phyloP scores from a whole-genome alignment of 345 rosid genomes.

The Dipteronia dyeriana region DNA sequence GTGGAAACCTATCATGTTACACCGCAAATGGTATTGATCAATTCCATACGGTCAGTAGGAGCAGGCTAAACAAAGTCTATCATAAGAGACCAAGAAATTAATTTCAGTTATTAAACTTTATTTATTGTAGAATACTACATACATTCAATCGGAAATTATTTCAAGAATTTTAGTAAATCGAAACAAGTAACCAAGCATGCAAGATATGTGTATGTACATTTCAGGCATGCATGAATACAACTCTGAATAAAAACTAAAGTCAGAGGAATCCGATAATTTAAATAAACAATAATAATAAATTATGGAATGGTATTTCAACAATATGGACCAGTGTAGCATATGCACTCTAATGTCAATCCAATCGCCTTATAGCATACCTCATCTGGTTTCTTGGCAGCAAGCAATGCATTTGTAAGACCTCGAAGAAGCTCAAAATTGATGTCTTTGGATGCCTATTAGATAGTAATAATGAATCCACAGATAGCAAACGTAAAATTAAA shows the following conservation, averaged over 20 bases:
- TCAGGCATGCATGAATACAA: background rate
- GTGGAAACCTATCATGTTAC: too few species aligned
- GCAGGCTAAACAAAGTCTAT: too few species aligned
- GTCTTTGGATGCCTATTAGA: constrained; percentile 57
- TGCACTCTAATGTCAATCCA: constrained; percentile 7
- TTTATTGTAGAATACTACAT: too few species aligned
- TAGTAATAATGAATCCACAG: constrained; percentile 8
- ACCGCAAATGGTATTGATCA: too few species aligned
- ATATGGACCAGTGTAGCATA: background rate
- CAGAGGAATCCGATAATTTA: background rate
- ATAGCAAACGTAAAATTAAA: background rate
- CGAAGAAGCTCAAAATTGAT: constrained; percentile 78
- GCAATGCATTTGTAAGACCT: constrained; percentile 73
- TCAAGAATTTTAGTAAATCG: background rate
- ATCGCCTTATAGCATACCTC: constrained; percentile 50
- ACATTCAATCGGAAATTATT: background rate
- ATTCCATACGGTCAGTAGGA: too few species aligned
- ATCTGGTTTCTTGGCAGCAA: constrained; percentile 92
- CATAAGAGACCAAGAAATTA: too few species aligned
- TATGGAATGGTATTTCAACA: background rate
- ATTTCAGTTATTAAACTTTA: too few species aligned
- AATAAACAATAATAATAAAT: too few species aligned
- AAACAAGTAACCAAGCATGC: background rate
- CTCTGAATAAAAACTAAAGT: background rate
- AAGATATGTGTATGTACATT: background rate